Percentiles rank a stretch among this genome's conserved stretches.
These are phyloP conservation scores for Pharus latifolius DNA, from an alignment of 176 grass and related monocot species.

Conservation along the genomic window DNA sequence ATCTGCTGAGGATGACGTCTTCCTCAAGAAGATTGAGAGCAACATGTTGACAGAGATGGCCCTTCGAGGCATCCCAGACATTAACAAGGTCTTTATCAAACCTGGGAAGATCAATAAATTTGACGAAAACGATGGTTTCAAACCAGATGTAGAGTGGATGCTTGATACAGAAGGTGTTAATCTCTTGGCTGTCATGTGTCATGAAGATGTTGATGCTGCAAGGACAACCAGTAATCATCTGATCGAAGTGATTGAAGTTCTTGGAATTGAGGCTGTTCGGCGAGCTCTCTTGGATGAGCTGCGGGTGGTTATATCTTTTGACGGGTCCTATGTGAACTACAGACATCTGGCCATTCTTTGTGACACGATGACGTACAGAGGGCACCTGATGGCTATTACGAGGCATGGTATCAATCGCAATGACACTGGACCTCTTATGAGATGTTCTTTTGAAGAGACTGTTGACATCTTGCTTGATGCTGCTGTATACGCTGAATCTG, in stretches of 20 bases:
- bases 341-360: slow-evolving; percentile 96
- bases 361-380: slow-evolving; percentile 93
- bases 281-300: slow-evolving; percentile 78
- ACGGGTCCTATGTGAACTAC: slow-evolving; percentile 96
- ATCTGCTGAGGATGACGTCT: slow-evolving; percentile 90
- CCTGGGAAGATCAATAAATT: slow-evolving; percentile 67
- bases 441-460: slow-evolving; percentile 93
- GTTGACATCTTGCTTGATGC: slow-evolving; percentile 94
- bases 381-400: slow-evolving; percentile 93
- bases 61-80: slow-evolving; percentile 92
- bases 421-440: slow-evolving; percentile 87
- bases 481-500: slow-evolving; percentile 84
- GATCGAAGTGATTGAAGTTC: slow-evolving; percentile 95
- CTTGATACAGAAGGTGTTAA: slow-evolving; percentile 98
- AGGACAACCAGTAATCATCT: slow-evolving; percentile 97
- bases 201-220: slow-evolving; percentile 90
- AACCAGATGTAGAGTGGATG: slow-evolving; percentile 81
- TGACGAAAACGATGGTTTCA: slow-evolving; percentile 69
- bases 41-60: slow-evolving; percentile 99
- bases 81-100: slow-evolving; percentile 98
- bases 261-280: slow-evolving; percentile 94
- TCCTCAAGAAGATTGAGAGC: slow-evolving; percentile 82
- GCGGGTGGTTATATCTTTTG: slow-evolving; percentile 94
- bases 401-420: slow-evolving; percentile 92
- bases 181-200: slow-evolving; percentile 92